Base-by-base conservation (phyloP, 768 basidiomycete genomes). In the Hirschioporus abietinus region DNA sequence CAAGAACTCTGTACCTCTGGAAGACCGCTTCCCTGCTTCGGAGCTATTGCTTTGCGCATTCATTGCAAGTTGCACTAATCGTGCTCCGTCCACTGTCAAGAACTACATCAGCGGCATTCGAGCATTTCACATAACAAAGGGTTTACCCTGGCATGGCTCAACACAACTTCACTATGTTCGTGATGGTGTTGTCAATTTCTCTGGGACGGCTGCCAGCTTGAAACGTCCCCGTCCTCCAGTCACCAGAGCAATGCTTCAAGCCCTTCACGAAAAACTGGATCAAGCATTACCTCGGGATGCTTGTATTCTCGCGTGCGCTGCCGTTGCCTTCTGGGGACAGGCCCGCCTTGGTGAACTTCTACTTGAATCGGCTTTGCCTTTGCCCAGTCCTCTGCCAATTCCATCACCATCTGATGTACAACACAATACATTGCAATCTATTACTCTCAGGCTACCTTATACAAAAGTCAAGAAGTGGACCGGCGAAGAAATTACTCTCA, bases 291-390 rank as follows among this genome's bases (percentile, higher is more conserved):
- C 72, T 1, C 64, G 73, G 18, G 77, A 78, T 42, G 60, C 67
- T 18, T 66, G 71, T 7, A 68, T 77, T n/a, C 67, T 68, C 7
- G 71, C 71, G 1, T 67, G 68, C 7, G 74, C 76, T 0, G 52
- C 67, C n/a, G 61, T 65, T 5, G 72, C 76, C n/a, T 77, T 78
- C 67, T 78, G 76, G 74, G 73, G 72, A 0, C 77, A 78, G 64
- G 70, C 72, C 34, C 72, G 75, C 2, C 66, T 78, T 0, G 78
- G 78, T 0, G 77, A 79, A 63, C 61, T 79, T 0, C 69, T 77
- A 15, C 70, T 72, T 15, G 25, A 18, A 3, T 61, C 60, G 15
- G 10, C 25, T 25, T 25, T 61, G 24, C 60, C 15, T 4, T 2
- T 30, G 30, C 30, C 30, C 12, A 17, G 20, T 61, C 60, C 15